These are phyloP conservation scores for Liquidambar formosana DNA, from an alignment of 164 flowering plant species.

Conservation along the genomic window DNA sequence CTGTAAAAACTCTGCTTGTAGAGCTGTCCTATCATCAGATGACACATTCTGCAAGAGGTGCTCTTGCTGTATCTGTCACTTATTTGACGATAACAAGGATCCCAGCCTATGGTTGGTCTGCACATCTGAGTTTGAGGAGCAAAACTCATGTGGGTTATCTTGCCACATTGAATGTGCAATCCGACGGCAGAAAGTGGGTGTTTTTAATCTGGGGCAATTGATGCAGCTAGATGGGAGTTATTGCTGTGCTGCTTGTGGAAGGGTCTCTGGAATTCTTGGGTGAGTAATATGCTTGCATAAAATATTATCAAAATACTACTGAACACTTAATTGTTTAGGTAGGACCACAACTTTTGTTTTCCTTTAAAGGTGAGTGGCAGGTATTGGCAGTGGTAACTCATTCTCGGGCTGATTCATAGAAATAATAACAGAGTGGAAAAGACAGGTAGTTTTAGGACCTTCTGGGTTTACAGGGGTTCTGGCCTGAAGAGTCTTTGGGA, in stretches of 20 bases:
- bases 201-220: constrained; percentile 83
- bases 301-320: not conserved
- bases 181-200: constrained; percentile 79
- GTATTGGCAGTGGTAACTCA: too few relatives aligned
- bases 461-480: too few relatives aligned
- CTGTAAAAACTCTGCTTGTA: constrained; percentile 94
- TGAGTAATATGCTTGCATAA: constrained; percentile 37
- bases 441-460: too few relatives aligned
- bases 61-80: constrained; percentile 97
- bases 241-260: constrained; percentile 97
- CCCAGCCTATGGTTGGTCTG: constrained; percentile 99
- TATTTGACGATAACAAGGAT: constrained; percentile 96
- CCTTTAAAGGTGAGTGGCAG: too few relatives aligned
- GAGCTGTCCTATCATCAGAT: constrained; percentile 70
- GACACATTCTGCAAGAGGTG: constrained; percentile 96
- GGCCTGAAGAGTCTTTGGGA: too few relatives aligned
- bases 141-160: constrained; percentile 83
- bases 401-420: too few relatives aligned
- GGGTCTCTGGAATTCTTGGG: constrained; percentile 93
- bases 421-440: too few relatives aligned
- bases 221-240: constrained; percentile 97
- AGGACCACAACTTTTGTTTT: not conserved
- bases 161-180: constrained; percentile 99
- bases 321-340: not conserved
- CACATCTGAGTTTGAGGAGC: constrained; percentile 58